Percentiles rank a stretch among this genome's conserved stretches.
Conservation (phyloP, 768 basidiomycete species). For the Suillus spraguei region DNA sequence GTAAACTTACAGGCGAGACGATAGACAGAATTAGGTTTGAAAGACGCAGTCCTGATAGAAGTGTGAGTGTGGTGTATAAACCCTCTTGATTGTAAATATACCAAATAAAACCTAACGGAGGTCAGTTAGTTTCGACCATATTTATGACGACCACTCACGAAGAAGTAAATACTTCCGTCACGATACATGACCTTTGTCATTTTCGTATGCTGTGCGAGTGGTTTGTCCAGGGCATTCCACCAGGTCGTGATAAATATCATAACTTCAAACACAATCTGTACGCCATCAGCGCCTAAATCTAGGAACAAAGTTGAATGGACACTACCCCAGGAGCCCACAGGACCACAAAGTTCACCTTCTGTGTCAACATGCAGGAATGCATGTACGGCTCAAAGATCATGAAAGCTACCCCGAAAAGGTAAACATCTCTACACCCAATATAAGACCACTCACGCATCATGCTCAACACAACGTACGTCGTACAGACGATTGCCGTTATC, state of each 20-base stretch:
- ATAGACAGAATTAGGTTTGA: slow-evolving; percentile 25
- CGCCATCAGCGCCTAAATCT: not conserved
- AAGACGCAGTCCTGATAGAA: slow-evolving; percentile 21
- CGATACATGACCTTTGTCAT: slow-evolving; percentile 32
- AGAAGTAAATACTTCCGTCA: slow-evolving; percentile 30
- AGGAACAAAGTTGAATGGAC: not conserved
- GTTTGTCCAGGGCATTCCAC: slow-evolving; percentile 34
- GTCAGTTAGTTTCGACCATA: slow-evolving; percentile 5
- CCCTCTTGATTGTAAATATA: slow-evolving; percentile 9
- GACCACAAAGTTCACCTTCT: slow-evolving; percentile 24
- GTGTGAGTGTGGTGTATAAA: not conserved
- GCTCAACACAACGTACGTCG: slow-evolving; percentile 27
- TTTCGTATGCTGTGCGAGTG: slow-evolving; percentile 16
- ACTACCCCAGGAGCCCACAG: slow-evolving; percentile 35
- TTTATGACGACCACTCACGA: slow-evolving; percentile 20
- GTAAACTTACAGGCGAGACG: slow-evolving; percentile 25
- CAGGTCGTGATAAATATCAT: slow-evolving; percentile 30
- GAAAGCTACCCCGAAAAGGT: slow-evolving; percentile 17
- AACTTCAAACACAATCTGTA: slow-evolving; percentile 33
- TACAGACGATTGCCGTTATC: slow-evolving; percentile 22
- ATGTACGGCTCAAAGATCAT: slow-evolving; percentile 14
- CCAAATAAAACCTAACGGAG: slow-evolving; percentile 27
- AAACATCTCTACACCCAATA: not conserved
- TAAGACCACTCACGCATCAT: slow-evolving; percentile 29
- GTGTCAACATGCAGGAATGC: slow-evolving; percentile 24